phyloP scores from a whole-genome alignment of 2,329 filamentous ascomycete genomes.

The Dactylonectria estremocensis region DNA sequence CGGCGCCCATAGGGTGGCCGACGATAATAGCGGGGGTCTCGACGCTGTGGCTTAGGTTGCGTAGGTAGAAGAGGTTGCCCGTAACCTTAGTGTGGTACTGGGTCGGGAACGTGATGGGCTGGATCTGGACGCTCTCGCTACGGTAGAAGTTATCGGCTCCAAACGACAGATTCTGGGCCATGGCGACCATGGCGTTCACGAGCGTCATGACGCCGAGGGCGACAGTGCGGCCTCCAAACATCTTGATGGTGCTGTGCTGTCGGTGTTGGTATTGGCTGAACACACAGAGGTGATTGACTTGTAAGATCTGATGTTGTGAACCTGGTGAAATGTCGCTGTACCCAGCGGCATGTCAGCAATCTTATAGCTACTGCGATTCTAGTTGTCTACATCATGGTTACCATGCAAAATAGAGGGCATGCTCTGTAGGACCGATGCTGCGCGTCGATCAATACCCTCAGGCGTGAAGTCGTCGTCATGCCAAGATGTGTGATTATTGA shows the following conservation, averaged over 20 bases:
- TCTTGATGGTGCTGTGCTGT: slow-evolving; percentile 2
- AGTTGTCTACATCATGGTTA: not conserved
- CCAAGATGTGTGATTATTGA: slow-evolving; percentile 7
- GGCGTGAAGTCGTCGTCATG: slow-evolving; percentile 11
- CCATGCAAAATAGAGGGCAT: not conserved
- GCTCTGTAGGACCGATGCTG: not conserved
- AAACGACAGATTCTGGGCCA: slow-evolving; percentile 17
- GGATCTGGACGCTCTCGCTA: slow-evolving; percentile 1
- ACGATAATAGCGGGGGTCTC: slow-evolving; percentile 45
- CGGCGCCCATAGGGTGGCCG: slow-evolving; percentile 49
- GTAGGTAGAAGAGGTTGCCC: slow-evolving; percentile 12
- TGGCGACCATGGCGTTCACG: no score
- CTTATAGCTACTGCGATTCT: not conserved
- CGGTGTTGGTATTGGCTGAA: not conserved
- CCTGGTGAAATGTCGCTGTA: not conserved
- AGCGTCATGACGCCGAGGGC: no score
- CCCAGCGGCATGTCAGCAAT: not conserved
- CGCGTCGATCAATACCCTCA: not conserved
- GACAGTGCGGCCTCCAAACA: not conserved
- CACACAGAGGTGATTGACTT: not conserved
- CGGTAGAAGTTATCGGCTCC: slow-evolving; percentile 29
- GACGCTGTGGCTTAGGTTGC: slow-evolving; percentile 10
- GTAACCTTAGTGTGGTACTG: slow-evolving; percentile 4
- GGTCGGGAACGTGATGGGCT: slow-evolving; percentile 13
- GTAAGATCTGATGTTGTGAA: not conserved